phyloP scores from a whole-genome alignment of 2,329 filamentous ascomycete genomes.

The Pseudocercospora eumusae region DNA sequence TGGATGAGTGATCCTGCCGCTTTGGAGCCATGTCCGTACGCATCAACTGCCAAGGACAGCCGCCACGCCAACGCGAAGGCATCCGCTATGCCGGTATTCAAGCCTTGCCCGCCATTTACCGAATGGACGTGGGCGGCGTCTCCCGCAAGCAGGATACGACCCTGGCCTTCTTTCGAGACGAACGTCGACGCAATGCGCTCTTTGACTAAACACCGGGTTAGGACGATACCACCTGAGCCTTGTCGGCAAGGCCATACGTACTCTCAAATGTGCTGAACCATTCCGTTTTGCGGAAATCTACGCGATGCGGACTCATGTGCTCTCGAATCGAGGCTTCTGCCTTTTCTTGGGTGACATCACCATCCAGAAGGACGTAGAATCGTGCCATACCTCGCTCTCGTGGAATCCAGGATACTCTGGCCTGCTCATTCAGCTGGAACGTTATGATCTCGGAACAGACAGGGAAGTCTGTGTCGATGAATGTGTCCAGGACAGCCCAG shows the following conservation, averaged over 20 bases:
- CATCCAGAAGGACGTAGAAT: constrained; percentile 20
- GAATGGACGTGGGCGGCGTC: constrained; percentile 42
- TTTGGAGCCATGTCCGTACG: neutral
- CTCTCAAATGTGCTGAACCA: constrained; percentile 21
- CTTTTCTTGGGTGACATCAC: constrained; percentile 20
- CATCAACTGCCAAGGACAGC: constrained; percentile 1
- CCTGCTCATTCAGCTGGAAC: constrained; percentile 21
- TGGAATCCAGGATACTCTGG: constrained; percentile 19
- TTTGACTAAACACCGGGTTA: constrained; percentile 12
- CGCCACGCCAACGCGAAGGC: constrained; percentile 42
- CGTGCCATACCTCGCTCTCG: constrained; percentile 20
- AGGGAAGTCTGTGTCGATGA: constrained; percentile 21
- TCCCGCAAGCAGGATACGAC: constrained; percentile 36
- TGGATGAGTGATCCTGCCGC: neutral
- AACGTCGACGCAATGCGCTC: constrained; percentile 20
- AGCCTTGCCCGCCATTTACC: constrained; percentile 44
- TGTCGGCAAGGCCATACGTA: neutral
- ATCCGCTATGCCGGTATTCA: constrained; percentile 44
- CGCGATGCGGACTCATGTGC: constrained; percentile 14
- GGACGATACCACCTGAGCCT: neutral
- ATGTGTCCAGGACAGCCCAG: constrained; percentile 19
- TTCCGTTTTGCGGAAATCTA: constrained; percentile 21
- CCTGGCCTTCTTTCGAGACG: constrained; percentile 12
- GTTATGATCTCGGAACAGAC: constrained; percentile 21
- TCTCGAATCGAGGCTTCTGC: constrained; percentile 17